Conservation (phyloP, 805 yeast genomes). For the Candida yuanshanica region DNA sequence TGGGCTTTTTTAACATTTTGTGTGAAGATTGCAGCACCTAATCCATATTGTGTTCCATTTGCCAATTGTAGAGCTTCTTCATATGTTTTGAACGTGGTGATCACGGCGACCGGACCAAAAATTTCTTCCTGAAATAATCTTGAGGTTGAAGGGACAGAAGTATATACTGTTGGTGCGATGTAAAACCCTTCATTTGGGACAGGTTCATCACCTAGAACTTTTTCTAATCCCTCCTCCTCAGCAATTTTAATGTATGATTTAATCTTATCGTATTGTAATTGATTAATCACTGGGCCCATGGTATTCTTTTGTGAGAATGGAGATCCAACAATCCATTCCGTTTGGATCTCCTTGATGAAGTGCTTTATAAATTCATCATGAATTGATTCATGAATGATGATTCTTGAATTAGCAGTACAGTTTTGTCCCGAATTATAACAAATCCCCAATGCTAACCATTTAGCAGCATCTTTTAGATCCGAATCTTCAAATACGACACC, state of each 20-base stretch:
- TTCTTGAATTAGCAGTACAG: constrained; percentile 63
- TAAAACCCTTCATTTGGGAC: constrained; percentile 50
- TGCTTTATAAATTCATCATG: constrained; percentile 46
- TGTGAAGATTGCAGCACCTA: constrained; percentile 80
- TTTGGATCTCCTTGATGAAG: constrained; percentile 40
- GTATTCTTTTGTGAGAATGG: constrained; percentile 43
- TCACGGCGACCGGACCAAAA: constrained; percentile 79
- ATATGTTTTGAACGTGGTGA: constrained; percentile 58
- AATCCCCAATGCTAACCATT: constrained; percentile 63
- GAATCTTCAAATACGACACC: constrained; percentile 59
- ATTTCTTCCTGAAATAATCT: constrained; percentile 73
- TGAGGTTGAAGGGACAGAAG: constrained; percentile 61
- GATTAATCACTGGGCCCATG: constrained; percentile 60
- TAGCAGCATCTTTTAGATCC: constrained; percentile 56
- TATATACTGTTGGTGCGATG: constrained; percentile 71
- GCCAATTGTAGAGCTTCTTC: constrained; percentile 67
- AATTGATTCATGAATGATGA: constrained; percentile 50
- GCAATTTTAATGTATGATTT: constrained; percentile 39
- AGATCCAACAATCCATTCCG: constrained; percentile 50
- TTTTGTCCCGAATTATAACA: constrained; percentile 64
- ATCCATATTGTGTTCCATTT: constrained; percentile 70
- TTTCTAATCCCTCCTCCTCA: constrained; percentile 42
- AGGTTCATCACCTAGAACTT: constrained; percentile 35
- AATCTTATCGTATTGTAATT: constrained; percentile 51
- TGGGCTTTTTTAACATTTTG: constrained; percentile 62